phyloP scores from a whole-genome alignment of 2,329 filamentous ascomycete species.

The Fusarium sp. region DNA sequence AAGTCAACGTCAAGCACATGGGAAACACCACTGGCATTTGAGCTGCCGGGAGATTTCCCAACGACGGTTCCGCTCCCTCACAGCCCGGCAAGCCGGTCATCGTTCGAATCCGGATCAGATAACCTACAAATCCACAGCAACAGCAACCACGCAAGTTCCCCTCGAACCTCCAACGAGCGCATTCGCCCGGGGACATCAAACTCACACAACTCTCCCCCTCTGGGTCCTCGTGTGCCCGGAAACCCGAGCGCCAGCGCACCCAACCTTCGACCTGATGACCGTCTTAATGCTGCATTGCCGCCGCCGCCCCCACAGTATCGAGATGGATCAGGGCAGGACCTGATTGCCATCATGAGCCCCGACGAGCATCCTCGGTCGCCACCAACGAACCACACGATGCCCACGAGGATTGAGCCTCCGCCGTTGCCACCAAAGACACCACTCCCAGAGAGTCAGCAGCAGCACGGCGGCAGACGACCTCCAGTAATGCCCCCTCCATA shows the following conservation, averaged over 20 bases:
- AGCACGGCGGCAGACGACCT: conserved; percentile 44
- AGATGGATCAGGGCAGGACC: conserved; percentile 67
- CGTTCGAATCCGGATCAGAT: conserved; percentile 65
- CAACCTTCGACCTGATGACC: conserved; percentile 53
- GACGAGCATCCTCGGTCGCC: conserved; percentile 63
- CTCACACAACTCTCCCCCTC: conserved; percentile 42
- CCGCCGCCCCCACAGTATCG: conserved; percentile 67
- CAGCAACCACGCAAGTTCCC: conserved; percentile 51
- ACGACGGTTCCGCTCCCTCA: conserved; percentile 49
- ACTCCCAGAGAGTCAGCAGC: conserved; percentile 60
- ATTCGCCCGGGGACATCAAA: conserved; percentile 48
- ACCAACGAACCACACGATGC: conserved; percentile 46
- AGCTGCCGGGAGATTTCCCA: conserved; percentile 66
- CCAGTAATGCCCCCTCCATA: conserved; percentile 69
- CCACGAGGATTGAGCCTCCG: conserved; percentile 65
- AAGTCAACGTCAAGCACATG: conserved; percentile 54
- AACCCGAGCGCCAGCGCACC: conserved; percentile 44
- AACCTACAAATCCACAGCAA: conserved; percentile 52
- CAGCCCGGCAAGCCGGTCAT: conserved; percentile 56
- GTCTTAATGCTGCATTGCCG: conserved; percentile 63
- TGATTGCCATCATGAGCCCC: conserved; percentile 68
- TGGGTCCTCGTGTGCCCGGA: conserved; percentile 36
- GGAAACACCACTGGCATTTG: conserved; percentile 60
- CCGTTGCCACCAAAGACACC: conserved; percentile 81
- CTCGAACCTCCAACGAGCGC: conserved; percentile 60